Percentiles rank a stretch among this genome's conserved stretches.
Evolutionary conservation across 805 yeast genomes (phyloP).

Genomic region (Vanderwaltozyma polyspora): DNA sequence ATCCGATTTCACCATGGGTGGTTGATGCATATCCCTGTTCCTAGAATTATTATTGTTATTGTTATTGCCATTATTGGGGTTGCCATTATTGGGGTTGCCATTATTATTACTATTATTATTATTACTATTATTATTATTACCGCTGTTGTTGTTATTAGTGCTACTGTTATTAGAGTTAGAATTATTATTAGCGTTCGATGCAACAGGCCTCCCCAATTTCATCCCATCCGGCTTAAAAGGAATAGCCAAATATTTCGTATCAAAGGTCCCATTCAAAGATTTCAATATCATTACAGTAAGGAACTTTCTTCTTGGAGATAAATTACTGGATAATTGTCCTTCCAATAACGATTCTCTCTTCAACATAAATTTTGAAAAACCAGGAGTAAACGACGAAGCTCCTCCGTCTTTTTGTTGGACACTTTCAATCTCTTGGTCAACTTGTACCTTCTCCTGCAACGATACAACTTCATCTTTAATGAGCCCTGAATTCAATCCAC

Average conservation of each 20-base stretch:
- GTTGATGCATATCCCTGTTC: neutral
- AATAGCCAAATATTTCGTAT: conserved; percentile 62
- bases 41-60: conserved; percentile 1
- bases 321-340: conserved; percentile 1
- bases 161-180: conserved; percentile 1
- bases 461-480: no score
- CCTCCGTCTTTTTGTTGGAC: neutral
- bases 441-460: no score
- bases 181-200: conserved; percentile 1
- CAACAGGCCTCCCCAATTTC: conserved; percentile 84
- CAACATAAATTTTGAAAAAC: no score
- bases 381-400: no score
- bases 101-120: conserved; percentile 13
- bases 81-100: conserved; percentile 34
- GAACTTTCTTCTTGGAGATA: neutral
- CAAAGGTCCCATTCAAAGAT: conserved; percentile 75
- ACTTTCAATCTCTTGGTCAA: no score
- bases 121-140: conserved; percentile 4
- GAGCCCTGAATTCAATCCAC: no score
- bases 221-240: conserved; percentile 76
- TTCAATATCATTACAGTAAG: conserved; percentile 31
- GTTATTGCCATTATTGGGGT: conserved; percentile 23
- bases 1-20: conserved; percentile 40
- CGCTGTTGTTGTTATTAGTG: conserved; percentile 1
- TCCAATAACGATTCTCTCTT: neutral